These are phyloP conservation scores for Punica granatum DNA, from an alignment of 345 rosid genomes.

Conservation along the genomic window DNA sequence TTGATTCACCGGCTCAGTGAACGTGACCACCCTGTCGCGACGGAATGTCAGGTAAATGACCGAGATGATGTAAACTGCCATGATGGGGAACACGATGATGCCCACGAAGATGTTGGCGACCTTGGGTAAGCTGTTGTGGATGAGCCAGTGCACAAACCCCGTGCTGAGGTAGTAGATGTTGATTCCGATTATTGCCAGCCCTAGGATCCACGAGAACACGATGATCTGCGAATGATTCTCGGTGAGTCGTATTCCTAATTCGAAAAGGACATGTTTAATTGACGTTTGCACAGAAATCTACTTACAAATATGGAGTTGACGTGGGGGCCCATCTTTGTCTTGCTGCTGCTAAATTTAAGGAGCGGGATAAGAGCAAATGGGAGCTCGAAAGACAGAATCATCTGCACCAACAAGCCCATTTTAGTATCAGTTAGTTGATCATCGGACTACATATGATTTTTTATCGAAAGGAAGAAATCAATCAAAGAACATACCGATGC, in stretches of 20 bases:
- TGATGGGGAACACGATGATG: slow-evolving; percentile 42
- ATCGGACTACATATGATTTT: not conserved
- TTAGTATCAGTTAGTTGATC: not conserved
- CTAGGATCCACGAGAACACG: slow-evolving; percentile 54
- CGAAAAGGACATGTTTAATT: not conserved
- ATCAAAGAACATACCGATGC: slow-evolving; percentile 35
- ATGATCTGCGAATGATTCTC: slow-evolving; percentile 27
- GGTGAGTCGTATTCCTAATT: not conserved
- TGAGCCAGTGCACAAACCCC: slow-evolving; percentile 42
- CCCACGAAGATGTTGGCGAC: slow-evolving; percentile 37
- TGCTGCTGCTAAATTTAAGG: slow-evolving; percentile 59
- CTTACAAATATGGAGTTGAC: slow-evolving; percentile 50
- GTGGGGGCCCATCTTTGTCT: slow-evolving; percentile 68
- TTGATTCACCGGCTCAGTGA: slow-evolving; percentile 27
- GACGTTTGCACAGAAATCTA: not conserved
- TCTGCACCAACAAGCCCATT: slow-evolving; percentile 22
- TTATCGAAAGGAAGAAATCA: not conserved
- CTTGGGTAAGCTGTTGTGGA: slow-evolving; percentile 33
- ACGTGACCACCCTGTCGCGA: slow-evolving; percentile 37
- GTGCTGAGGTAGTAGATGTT: slow-evolving; percentile 52
- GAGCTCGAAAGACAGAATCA: slow-evolving; percentile 68
- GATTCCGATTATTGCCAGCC: slow-evolving; percentile 44
- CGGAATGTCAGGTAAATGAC: slow-evolving; percentile 43
- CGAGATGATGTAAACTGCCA: slow-evolving; percentile 36
- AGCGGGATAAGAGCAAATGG: slow-evolving; percentile 75